These are phyloP conservation scores for Nakazawaea populi DNA, from an alignment of 805 yeast genomes.

Conservation along the genomic window DNA sequence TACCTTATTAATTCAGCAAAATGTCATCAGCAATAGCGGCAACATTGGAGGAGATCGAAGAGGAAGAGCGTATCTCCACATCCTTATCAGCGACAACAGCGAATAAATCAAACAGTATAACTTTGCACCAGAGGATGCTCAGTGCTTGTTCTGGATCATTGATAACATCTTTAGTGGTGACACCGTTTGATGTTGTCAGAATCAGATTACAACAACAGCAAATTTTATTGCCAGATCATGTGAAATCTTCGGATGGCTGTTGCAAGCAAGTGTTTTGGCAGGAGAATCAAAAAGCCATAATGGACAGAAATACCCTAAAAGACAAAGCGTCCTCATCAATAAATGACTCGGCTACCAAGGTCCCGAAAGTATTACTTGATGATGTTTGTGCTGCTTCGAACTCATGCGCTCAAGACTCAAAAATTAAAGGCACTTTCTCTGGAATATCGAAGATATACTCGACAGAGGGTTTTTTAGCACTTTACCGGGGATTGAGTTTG, in stretches of 20 bases:
- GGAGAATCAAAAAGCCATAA: slow-evolving; percentile 6
- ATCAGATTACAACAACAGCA: slow-evolving; percentile 77
- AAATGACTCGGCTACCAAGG: background rate
- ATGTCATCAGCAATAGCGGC: slow-evolving; percentile 13
- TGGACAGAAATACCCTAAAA: background rate
- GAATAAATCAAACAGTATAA: slow-evolving; percentile 19
- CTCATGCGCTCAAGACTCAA: slow-evolving; percentile 34
- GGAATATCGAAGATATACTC: slow-evolving; percentile 62
- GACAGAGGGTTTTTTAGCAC: slow-evolving; percentile 68
- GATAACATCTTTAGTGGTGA: slow-evolving; percentile 64
- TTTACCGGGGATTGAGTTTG: slow-evolving; percentile 86
- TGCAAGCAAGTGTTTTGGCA: slow-evolving; percentile 33
- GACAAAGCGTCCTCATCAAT: background rate
- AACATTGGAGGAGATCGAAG: slow-evolving; percentile 8
- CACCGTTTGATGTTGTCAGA: slow-evolving; percentile 79
- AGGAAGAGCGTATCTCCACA: background rate
- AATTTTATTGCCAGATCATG: slow-evolving; percentile 37
- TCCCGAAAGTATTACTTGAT: slow-evolving; percentile 10
- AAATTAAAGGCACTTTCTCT: slow-evolving; percentile 64
- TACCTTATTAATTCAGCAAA: background rate
- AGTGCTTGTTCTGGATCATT: slow-evolving; percentile 77
- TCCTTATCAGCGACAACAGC: background rate
- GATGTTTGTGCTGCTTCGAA: slow-evolving; percentile 29
- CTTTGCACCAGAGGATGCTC: slow-evolving; percentile 59
- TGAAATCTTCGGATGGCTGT: slow-evolving; percentile 21